Base-by-base conservation (phyloP, 129 eudicot genomes). In the Heracleum sosnowskyi region DNA sequence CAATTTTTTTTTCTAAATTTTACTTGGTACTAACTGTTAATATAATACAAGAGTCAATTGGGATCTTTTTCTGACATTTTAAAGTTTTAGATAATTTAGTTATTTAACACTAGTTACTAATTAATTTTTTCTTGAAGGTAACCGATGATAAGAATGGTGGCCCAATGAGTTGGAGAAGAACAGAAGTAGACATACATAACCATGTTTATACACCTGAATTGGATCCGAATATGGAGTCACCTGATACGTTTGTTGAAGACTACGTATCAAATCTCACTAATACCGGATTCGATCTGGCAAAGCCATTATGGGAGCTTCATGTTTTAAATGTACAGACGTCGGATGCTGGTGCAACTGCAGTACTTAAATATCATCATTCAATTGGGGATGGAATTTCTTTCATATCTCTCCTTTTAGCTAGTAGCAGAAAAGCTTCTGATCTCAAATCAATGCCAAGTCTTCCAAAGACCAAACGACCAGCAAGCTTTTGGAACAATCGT, bases 221-320 rank as follows among this genome's bases (percentile, higher is more conserved):
- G 70, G 81, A 84, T 34, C 49, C 77, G 0, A 51, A 70, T 47
- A 84, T 81, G 78, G 84, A 84, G 18, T 63, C 66, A 33, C 49
- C 86, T 13, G 88, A 84, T 11, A 31, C 69, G 13, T 84, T 41
- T 71, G 74, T 87, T 4, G 88, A 84, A 12, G 83, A 82, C 49
- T 87, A 76, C 74, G 36, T 77, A 7, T 74, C 88, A 26, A 42
- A 39, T 33, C 80, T 84, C 4, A 72, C 88, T 18, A 73, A 46
- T 41, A 73, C 35, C 0, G 69, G 55, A 6, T 36, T 84, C 81
- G 84, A 84, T 78, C 41, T 11, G 6, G 20, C 73, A 15, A 87
- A 84, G 57, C 91, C 91, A 3, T 42, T 87, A 5, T 87, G 91
- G 91, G 91, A 87, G 42, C 34, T 82, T n/a, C 86, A 87, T 75